Evolutionary conservation across 768 basidiomycete species (phyloP).

Genomic region (Chalciporus pseudorubinellus): DNA sequence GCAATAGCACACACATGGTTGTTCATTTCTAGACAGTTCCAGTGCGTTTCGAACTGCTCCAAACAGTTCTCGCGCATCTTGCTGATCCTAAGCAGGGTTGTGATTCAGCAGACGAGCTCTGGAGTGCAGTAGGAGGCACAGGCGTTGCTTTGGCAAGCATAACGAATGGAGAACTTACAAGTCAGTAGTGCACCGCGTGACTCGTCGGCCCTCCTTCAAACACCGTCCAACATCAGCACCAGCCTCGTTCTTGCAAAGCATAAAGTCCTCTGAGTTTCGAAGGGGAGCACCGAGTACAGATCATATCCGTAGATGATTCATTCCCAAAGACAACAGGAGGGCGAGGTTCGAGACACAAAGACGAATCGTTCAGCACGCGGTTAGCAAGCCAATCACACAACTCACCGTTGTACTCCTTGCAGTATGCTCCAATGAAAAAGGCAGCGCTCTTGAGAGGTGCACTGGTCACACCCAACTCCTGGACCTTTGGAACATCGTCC

Average conservation of each 20-base stretch:
- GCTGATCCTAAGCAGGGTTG: slow-evolving; percentile 56
- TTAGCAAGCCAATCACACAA: slow-evolving; percentile 1
- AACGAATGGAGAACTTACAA: slow-evolving; percentile 55
- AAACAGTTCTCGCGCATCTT: slow-evolving; percentile 94
- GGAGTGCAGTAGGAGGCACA: not conserved
- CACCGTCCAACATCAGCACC: slow-evolving; percentile 84
- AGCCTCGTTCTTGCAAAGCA: slow-evolving; percentile 96
- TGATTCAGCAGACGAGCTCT: not conserved
- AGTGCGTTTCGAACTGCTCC: slow-evolving; percentile 84
- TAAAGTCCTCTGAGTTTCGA: slow-evolving; percentile 74
- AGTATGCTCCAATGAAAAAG: slow-evolving; percentile 95
- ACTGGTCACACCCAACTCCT: slow-evolving; percentile 86
- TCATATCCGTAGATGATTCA: not conserved
- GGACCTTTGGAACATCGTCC: slow-evolving; percentile 67
- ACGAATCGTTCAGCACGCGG: slow-evolving; percentile 9
- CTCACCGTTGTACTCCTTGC: slow-evolving; percentile 95
- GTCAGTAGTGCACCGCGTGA: slow-evolving; percentile 93
- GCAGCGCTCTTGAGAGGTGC: slow-evolving; percentile 94
- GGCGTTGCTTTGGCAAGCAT: not conserved
- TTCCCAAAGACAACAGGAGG: not conserved
- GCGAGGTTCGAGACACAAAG: not conserved
- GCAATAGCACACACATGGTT: slow-evolving; percentile 73
- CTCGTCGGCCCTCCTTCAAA: slow-evolving; percentile 91
- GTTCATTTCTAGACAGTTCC: slow-evolving; percentile 90
- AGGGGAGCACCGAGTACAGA: not conserved